phyloP scores from a whole-genome alignment of 2,329 filamentous ascomycete genomes.

The Pseudogymnoascus sp. region DNA sequence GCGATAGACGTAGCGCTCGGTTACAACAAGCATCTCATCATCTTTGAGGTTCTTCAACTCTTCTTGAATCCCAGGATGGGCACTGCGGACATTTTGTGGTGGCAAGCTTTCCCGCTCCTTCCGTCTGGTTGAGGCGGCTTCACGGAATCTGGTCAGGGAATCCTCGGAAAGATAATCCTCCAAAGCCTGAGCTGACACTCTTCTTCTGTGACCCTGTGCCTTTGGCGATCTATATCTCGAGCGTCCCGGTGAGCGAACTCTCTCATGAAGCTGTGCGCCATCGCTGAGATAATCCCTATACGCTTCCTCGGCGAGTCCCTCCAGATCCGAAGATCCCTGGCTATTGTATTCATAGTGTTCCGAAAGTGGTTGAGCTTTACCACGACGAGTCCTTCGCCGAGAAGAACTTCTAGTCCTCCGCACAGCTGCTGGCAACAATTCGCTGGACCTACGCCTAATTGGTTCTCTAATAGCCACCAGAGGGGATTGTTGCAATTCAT shows the following conservation, averaged over 20 bases:
- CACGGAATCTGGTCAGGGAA: neutral
- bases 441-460: neutral
- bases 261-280: neutral
- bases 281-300: conserved; percentile 2
- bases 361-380: neutral
- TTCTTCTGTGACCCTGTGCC: neutral
- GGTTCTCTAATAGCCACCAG: neutral
- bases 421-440: neutral
- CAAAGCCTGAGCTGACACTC: neutral
- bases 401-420: neutral
- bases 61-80: neutral
- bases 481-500: neutral
- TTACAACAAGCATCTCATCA: conserved; percentile 9
- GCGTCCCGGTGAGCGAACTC: neutral
- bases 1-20: conserved; percentile 10
- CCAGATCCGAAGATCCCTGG: neutral
- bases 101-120: neutral
- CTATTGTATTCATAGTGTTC: neutral
- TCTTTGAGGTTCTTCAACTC: neutral
- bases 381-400: neutral
- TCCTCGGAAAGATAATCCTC: neutral
- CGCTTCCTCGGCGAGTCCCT: neutral
- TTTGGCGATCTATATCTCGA: neutral
- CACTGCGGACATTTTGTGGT: neutral
- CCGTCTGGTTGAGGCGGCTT: neutral